Base-by-base conservation (phyloP, 305 asterid species). In the Fraxinus platypoda region DNA sequence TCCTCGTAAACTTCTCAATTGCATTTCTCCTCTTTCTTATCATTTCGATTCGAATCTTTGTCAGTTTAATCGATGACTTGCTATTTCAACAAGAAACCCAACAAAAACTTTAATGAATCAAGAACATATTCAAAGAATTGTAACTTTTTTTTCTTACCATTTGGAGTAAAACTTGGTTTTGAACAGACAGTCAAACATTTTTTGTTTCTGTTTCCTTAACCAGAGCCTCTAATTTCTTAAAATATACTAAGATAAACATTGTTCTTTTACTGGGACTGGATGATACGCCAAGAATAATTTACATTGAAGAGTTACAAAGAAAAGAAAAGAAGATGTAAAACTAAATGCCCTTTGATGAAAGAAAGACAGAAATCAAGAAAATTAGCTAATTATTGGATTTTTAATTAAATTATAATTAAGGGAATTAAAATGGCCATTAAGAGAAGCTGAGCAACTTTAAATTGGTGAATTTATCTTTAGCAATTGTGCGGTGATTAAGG, bases 21-120 rank as follows among this genome's bases (percentile, higher is more conserved):
- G 98, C 98, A 52, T 86, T 90, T 81, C 97, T 91, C 89, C 86
- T 97, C 89, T 88, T 90, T 91, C 76, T 87, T 76, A 93, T 90
- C 82, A 91, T 81, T 72, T 92, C 97, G 23, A 93, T 80, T 73
- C 98, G 88, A 5, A 89, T 80, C 87, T 84, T 88, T 2, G 90
- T 88, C 92, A 78, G 75, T 91, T 87, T 93, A 43, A 91, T 77
- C 81, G 88, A 92, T 37, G 94, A 80, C 88, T 97, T 93, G 91
- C 99, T 97, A 83, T 70, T 80, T 81, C 49, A 33, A 15, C n/a
- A 1, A 19, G 12, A 31, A 31, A 72, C 28, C 35, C 57, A 41
- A 79, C 23, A 38, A 41, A 81, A 41, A 73, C 4, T 2, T 15
- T 33, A 82, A 23, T 9, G 1, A 52, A 64, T 8, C 33, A 8